These are phyloP conservation scores for Mycena crocata DNA, from an alignment of 768 basidiomycete species.

Conservation along the genomic window DNA sequence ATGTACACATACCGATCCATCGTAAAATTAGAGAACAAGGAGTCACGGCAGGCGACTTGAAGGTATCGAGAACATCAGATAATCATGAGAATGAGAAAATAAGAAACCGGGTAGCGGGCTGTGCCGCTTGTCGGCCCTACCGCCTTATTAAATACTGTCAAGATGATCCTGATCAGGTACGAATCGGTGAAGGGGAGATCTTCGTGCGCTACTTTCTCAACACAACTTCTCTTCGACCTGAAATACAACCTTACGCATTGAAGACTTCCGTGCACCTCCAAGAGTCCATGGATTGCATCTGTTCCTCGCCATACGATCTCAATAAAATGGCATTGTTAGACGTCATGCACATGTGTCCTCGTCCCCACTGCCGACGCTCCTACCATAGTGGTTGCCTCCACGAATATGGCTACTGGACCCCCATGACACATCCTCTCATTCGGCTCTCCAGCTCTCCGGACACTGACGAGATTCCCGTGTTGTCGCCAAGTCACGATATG, in stretches of 20 bases:
- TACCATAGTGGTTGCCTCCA: constrained; percentile 20
- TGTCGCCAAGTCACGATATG: not conserved
- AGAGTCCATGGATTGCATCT: constrained; percentile 11
- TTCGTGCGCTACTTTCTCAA: constrained; percentile 13
- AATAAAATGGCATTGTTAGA: not conserved
- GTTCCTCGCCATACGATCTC: constrained; percentile 19
- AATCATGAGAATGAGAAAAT: too few species aligned
- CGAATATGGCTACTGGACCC: constrained; percentile 14
- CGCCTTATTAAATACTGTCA: constrained; percentile 17
- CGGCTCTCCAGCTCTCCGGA: constrained; percentile 9
- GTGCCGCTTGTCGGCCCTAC: too few species aligned
- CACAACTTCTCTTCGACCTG: not conserved
- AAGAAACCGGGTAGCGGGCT: too few species aligned
- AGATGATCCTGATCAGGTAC: constrained; percentile 11
- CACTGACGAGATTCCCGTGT: not conserved
- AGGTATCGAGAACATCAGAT: too few species aligned
- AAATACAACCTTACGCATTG: not conserved
- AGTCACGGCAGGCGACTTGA: too few species aligned
- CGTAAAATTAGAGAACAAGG: too few species aligned
- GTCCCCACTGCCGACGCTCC: constrained; percentile 19
- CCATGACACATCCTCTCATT: not conserved
- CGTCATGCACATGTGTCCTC: constrained; percentile 31
- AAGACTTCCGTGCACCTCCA: not conserved
- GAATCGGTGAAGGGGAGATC: not conserved
- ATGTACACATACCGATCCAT: too few species aligned